phyloP scores from a whole-genome alignment of 148 eudicot genomes.

The Camellia granthamiana region DNA sequence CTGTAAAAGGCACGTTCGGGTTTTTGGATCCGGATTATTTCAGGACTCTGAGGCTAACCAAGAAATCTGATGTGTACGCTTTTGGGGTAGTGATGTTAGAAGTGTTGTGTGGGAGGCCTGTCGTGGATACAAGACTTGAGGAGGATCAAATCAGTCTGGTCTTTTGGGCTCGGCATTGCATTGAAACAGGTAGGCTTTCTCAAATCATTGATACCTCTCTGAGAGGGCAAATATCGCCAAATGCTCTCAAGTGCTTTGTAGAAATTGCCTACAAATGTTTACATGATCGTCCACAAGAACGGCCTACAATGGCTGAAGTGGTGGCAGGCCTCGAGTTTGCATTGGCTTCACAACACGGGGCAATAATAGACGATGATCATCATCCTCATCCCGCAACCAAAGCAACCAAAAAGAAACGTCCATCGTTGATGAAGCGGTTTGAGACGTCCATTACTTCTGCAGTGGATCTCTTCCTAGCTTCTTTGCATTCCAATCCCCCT shows the following conservation, averaged over 20 bases:
- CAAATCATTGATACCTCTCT: conserved; percentile 2
- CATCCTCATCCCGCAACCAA: neutral
- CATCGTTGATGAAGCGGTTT: no score
- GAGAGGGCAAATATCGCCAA: neutral
- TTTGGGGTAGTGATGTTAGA: conserved; percentile 5
- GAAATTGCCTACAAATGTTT: neutral
- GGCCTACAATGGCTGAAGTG: conserved; percentile 4
- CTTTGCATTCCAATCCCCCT: neutral
- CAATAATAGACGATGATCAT: no score
- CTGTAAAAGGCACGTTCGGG: neutral
- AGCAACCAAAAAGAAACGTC: neutral
- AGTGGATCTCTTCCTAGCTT: neutral
- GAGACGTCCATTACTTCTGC: no score
- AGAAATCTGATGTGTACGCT: conserved; percentile 5
- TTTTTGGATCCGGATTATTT: neutral
- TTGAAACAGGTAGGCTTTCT: neutral
- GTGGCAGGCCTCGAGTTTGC: neutral
- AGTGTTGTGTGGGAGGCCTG: conserved; percentile 1
- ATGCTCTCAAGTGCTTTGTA: neutral
- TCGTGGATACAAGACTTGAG: neutral
- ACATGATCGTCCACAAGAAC: neutral
- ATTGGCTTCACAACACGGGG: neutral
- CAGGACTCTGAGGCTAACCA: neutral
- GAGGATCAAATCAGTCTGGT: neutral
- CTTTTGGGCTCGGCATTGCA: neutral